phyloP scores from a whole-genome alignment of 768 basidiomycete genomes.

The Hygrocybe punicea region DNA sequence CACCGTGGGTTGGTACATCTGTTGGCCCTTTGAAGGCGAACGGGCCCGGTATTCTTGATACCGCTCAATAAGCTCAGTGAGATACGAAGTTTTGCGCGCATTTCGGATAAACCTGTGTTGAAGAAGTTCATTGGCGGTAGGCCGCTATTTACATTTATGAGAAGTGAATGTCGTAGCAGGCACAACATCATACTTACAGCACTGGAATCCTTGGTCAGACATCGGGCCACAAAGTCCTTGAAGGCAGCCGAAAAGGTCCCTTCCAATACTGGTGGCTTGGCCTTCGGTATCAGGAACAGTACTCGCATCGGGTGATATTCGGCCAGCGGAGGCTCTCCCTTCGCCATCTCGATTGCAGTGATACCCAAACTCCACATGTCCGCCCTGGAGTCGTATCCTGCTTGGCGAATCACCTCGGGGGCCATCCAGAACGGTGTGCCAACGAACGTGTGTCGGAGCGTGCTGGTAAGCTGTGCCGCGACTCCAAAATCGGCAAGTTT shows the following conservation, averaged over 20 bases:
- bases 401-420: slow-evolving; percentile 95
- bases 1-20: slow-evolving; percentile 55
- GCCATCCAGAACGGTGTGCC: slow-evolving; percentile 99
- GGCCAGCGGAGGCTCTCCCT: slow-evolving; percentile 92
- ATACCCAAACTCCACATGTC: slow-evolving; percentile 99
- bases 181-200: slow-evolving; percentile 45
- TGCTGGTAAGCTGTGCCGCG: slow-evolving; percentile 92
- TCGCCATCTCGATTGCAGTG: slow-evolving; percentile 97
- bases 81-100: slow-evolving; percentile 76
- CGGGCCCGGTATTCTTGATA: slow-evolving; percentile 72
- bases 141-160: slow-evolving; percentile 55
- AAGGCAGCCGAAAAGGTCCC: slow-evolving; percentile 80
- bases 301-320: slow-evolving; percentile 99
- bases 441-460: slow-evolving; percentile 94
- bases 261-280: slow-evolving; percentile 87
- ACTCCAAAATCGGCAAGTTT: slow-evolving; percentile 99
- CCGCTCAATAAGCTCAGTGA: slow-evolving; percentile 85
- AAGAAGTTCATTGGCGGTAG: slow-evolving; percentile 85
- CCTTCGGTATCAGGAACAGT: slow-evolving; percentile 95
- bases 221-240: slow-evolving; percentile 88
- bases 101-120: slow-evolving; percentile 89
- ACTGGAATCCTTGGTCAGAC: slow-evolving; percentile 89
- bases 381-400: slow-evolving; percentile 93
- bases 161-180: slow-evolving; percentile 8
- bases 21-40: slow-evolving; percentile 55